These are phyloP conservation scores for Epichloe baconii DNA, from an alignment of 2,329 filamentous ascomycete species.

Conservation along the genomic window DNA sequence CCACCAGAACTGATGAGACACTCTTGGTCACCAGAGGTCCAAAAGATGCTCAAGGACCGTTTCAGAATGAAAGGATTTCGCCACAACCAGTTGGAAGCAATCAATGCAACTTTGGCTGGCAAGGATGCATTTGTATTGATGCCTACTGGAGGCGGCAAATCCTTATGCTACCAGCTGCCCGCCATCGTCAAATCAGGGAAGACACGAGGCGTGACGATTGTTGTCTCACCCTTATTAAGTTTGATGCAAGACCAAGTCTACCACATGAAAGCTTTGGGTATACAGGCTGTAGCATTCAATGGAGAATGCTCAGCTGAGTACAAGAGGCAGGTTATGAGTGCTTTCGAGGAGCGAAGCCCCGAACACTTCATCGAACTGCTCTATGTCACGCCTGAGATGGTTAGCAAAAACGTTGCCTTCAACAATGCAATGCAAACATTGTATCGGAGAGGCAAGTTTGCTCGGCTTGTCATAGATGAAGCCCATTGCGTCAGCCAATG, in stretches of 20 bases:
- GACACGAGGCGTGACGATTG: conserved; percentile 77
- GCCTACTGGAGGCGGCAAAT: conserved; percentile 96
- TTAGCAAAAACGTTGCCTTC: conserved; percentile 66
- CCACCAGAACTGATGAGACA: conserved; percentile 46
- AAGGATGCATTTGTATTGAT: conserved; percentile 92
- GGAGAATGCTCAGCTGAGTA: conserved; percentile 54
- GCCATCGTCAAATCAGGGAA: conserved; percentile 70
- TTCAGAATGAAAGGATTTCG: conserved; percentile 83
- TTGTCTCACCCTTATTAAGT: conserved; percentile 88
- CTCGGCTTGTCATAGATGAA: conserved; percentile 91
- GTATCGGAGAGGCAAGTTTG: conserved; percentile 59
- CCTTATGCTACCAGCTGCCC: conserved; percentile 89
- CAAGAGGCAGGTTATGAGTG: conserved; percentile 51
- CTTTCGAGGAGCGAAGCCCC: conserved; percentile 48
- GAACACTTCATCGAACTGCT: conserved; percentile 74
- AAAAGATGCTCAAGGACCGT: conserved; percentile 61
- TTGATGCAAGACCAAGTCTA: conserved; percentile 95
- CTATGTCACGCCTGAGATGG: conserved; percentile 95
- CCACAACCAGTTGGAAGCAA: conserved; percentile 84
- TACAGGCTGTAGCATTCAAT: conserved; percentile 73
- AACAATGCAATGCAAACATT: conserved; percentile 51
- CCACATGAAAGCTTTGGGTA: conserved; percentile 60
- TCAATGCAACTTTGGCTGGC: conserved; percentile 80
- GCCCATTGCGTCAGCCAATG: conserved; percentile 99
- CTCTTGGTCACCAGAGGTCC: conserved; percentile 79